phyloP scores from a whole-genome alignment of 1,284 basidiomycete species.

The Naganishia sp. region DNA sequence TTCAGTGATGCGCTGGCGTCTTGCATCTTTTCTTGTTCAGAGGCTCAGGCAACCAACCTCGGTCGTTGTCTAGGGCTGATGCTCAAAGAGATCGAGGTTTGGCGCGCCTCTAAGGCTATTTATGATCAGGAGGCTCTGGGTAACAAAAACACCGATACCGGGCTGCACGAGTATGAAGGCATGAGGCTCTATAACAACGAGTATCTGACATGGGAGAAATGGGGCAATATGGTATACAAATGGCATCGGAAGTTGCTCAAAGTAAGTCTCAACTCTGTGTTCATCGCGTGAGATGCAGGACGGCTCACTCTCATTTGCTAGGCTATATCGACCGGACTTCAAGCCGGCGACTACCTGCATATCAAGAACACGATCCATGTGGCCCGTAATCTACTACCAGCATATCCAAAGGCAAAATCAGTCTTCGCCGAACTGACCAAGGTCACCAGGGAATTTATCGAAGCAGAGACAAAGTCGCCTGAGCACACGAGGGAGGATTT shows the following conservation, averaged over 20 bases:
- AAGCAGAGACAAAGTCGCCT: slow-evolving; percentile 61
- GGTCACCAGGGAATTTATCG: slow-evolving; percentile 68
- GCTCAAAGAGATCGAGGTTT: slow-evolving; percentile 71
- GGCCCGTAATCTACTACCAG: slow-evolving; percentile 81
- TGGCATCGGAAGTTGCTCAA: slow-evolving; percentile 72
- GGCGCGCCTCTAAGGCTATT: slow-evolving; percentile 67
- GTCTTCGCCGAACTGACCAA: slow-evolving; percentile 61
- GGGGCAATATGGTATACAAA: slow-evolving; percentile 72
- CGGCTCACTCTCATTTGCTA: slow-evolving; percentile 64
- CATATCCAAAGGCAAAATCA: slow-evolving; percentile 72
- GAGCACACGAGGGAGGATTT: slow-evolving; percentile 54
- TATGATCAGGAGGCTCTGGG: slow-evolving; percentile 57
- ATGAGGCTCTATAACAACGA: slow-evolving; percentile 63
- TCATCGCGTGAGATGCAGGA: not conserved
- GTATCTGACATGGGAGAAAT: slow-evolving; percentile 68
- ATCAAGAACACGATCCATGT: slow-evolving; percentile 90
- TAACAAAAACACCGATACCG: slow-evolving; percentile 54
- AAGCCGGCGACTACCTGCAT: slow-evolving; percentile 77
- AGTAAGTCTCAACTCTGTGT: slow-evolving; percentile 38
- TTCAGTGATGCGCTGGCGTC: slow-evolving; percentile 80
- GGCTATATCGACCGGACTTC: slow-evolving; percentile 54
- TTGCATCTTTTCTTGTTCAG: slow-evolving; percentile 87
- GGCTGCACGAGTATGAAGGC: slow-evolving; percentile 64
- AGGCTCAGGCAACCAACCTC: slow-evolving; percentile 94
- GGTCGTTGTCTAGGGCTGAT: slow-evolving; percentile 83